These are phyloP conservation scores for Starmerella vaccinii DNA, from an alignment of 805 yeast genomes.

Conservation along the genomic window DNA sequence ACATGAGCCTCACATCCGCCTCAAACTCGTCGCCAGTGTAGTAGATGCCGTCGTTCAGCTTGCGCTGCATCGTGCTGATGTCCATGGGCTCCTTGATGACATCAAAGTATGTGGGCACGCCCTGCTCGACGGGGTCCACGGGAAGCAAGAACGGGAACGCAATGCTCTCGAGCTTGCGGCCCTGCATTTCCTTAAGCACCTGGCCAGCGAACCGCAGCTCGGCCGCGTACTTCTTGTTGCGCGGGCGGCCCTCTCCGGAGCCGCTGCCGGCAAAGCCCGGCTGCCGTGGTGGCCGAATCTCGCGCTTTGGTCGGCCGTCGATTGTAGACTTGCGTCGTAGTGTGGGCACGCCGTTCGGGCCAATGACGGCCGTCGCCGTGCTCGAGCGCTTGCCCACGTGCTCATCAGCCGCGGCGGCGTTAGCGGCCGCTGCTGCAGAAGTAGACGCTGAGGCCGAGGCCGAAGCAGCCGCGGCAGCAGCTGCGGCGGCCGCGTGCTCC, in stretches of 20 bases:
- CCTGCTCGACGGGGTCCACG: slow-evolving; percentile 89
- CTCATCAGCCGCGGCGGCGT: slow-evolving; percentile 18
- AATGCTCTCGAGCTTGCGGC: slow-evolving; percentile 73
- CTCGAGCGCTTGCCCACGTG: slow-evolving; percentile 18
- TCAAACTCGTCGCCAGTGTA: slow-evolving; percentile 83
- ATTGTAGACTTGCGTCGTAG: slow-evolving; percentile 59
- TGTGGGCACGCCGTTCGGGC: slow-evolving; percentile 41
- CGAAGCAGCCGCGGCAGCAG: too few relatives aligned
- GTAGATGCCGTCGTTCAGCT: slow-evolving; percentile 76
- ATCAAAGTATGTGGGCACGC: slow-evolving; percentile 82
- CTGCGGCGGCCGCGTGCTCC: slow-evolving; percentile 29
- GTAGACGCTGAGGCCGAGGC: too few relatives aligned
- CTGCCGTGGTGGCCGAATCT: slow-evolving; percentile 91
- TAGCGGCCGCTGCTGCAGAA: slow-evolving; percentile 7
- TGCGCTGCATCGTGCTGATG: slow-evolving; percentile 69
- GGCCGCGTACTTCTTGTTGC: slow-evolving; percentile 72
- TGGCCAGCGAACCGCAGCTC: slow-evolving; percentile 80
- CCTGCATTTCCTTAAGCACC: slow-evolving; percentile 67
- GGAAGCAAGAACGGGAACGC: slow-evolving; percentile 88
- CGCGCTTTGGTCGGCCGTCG: slow-evolving; percentile 86
- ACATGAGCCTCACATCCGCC: slow-evolving; percentile 68
- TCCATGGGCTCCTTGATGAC: slow-evolving; percentile 92
- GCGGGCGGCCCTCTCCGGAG: slow-evolving; percentile 53
- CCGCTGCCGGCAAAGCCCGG: slow-evolving; percentile 49
- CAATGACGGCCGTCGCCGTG: slow-evolving; percentile 18